phyloP scores from a whole-genome alignment of 768 basidiomycete genomes.

The Boletus fagicola region DNA sequence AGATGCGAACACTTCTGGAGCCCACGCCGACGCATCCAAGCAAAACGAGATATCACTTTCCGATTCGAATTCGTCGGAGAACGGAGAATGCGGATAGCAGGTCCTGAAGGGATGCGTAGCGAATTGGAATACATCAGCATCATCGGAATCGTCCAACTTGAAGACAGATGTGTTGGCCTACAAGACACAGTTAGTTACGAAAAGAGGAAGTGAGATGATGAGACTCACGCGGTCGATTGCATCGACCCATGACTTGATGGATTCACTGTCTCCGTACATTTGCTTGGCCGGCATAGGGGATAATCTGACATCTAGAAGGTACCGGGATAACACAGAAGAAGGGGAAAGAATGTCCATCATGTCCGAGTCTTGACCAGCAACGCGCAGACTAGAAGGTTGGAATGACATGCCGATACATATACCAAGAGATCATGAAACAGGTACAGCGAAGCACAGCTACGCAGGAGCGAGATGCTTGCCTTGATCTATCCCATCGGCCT shows the following conservation, averaged over 20 bases:
- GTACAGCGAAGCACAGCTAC: slow-evolving; percentile 32
- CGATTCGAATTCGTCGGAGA: slow-evolving; percentile 24
- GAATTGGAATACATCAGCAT: slow-evolving; percentile 12
- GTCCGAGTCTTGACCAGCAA: slow-evolving; percentile 32
- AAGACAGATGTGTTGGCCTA: slow-evolving; percentile 19
- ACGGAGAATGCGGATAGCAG: slow-evolving; percentile 17
- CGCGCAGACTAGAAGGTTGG: slow-evolving; percentile 16
- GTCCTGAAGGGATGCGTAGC: slow-evolving; percentile 20
- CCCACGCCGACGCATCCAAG: slow-evolving; percentile 20
- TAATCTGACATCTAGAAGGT: slow-evolving; percentile 4
- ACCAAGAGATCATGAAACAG: slow-evolving; percentile 8
- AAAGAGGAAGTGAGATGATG: background rate
- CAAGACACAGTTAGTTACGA: background rate
- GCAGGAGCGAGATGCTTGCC: slow-evolving; percentile 11
- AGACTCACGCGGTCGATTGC: slow-evolving; percentile 24
- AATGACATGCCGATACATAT: slow-evolving; percentile 21
- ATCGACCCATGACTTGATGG: slow-evolving; percentile 30
- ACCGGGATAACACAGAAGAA: slow-evolving; percentile 9
- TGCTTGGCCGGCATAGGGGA: slow-evolving; percentile 11
- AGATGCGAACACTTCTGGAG: slow-evolving; percentile 13
- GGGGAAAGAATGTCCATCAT: slow-evolving; percentile 13
- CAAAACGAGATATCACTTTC: slow-evolving; percentile 18
- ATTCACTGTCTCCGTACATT: slow-evolving; percentile 25
- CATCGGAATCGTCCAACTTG: background rate
- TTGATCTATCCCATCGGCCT: slow-evolving; percentile 8